phyloP scores from a whole-genome alignment of 2,329 filamentous ascomycete genomes.

The Achaetomium macrosporum region DNA sequence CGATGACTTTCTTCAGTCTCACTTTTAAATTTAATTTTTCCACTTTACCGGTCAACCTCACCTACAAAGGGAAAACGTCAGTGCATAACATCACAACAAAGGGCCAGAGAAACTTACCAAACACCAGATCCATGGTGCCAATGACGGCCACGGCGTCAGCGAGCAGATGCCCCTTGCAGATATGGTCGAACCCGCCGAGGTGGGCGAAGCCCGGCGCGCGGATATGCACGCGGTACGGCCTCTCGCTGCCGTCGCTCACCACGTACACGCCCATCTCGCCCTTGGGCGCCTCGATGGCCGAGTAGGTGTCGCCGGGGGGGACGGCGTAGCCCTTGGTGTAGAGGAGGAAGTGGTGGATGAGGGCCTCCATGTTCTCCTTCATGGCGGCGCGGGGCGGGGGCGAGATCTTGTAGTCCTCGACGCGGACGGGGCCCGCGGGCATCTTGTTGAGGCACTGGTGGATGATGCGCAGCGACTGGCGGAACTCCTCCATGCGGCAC shows the following conservation, averaged over 20 bases:
- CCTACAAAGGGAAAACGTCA: conserved; percentile 33
- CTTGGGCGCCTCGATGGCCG: conserved; percentile 98
- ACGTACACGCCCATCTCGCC: conserved; percentile 98
- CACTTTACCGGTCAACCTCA: conserved; percentile 54
- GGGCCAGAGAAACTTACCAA: conserved; percentile 53
- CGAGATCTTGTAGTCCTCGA: conserved; percentile 98
- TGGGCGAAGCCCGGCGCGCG: conserved; percentile 95
- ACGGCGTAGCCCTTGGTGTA: conserved; percentile 99
- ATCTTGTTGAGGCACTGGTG: conserved; percentile 99
- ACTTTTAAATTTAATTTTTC: conserved; percentile 16
- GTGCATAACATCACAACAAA: not conserved
- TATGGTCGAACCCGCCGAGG: conserved; percentile 87
- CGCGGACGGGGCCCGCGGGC: conserved; percentile 86
- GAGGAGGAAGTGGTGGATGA: conserved; percentile 98
- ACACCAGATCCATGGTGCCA: conserved; percentile 82
- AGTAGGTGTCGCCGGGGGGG: conserved; percentile 96
- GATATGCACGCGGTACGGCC: conserved; percentile 96
- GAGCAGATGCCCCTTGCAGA: conserved; percentile 84
- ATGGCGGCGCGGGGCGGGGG: conserved; percentile 94
- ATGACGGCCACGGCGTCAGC: conserved; percentile 97
- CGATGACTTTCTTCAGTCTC: conserved; percentile 21
- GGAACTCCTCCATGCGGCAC: conserved; percentile 99
- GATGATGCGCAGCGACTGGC: conserved; percentile 95
- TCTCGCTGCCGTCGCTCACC: conserved; percentile 91
- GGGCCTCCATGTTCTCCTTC: conserved; percentile 99